Evolutionary conservation across 2,329 filamentous ascomycete genomes (phyloP).

Genomic region (Keithomyces neogunnii): DNA sequence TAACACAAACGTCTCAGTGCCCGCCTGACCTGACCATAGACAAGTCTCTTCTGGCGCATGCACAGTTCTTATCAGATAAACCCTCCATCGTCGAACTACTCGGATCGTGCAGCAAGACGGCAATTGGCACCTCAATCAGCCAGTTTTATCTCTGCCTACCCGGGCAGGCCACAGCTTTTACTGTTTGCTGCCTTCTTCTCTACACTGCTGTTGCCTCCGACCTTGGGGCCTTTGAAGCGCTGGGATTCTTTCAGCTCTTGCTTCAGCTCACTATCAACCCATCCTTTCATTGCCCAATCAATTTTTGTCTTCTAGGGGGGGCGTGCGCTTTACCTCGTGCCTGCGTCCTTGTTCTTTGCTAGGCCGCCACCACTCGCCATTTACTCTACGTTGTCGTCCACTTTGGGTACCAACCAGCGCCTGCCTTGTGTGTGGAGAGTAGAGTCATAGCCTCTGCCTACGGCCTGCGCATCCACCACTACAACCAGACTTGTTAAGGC

Average conservation of each 20-base stretch:
- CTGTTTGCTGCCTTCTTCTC: background rate
- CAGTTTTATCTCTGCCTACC: too few relatives aligned
- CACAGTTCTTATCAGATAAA: too few relatives aligned
- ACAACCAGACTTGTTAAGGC: background rate
- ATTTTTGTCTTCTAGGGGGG: conserved; percentile 1
- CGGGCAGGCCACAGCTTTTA: background rate
- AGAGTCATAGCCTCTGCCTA: conserved; percentile 2
- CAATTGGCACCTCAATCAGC: too few relatives aligned
- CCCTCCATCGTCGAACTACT: too few relatives aligned
- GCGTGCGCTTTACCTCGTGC: conserved; percentile 3
- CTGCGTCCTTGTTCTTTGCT: conserved; percentile 3
- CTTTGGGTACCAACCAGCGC: conserved; percentile 8
- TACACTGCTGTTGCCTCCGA: too few relatives aligned
- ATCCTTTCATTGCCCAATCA: background rate
- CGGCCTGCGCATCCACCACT: background rate
- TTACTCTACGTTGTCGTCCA: background rate
- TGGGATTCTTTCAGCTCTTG: background rate
- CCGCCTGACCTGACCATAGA: too few relatives aligned
- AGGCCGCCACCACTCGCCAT: background rate
- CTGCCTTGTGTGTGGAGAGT: background rate
- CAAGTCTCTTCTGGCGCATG: too few relatives aligned
- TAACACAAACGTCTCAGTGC: too few relatives aligned
- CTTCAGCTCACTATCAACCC: background rate
- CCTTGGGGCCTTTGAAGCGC: background rate
- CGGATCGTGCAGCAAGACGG: too few relatives aligned